Conservation (phyloP, 1,139 yeast genomes). For the Suhomyces kunorum region DNA sequence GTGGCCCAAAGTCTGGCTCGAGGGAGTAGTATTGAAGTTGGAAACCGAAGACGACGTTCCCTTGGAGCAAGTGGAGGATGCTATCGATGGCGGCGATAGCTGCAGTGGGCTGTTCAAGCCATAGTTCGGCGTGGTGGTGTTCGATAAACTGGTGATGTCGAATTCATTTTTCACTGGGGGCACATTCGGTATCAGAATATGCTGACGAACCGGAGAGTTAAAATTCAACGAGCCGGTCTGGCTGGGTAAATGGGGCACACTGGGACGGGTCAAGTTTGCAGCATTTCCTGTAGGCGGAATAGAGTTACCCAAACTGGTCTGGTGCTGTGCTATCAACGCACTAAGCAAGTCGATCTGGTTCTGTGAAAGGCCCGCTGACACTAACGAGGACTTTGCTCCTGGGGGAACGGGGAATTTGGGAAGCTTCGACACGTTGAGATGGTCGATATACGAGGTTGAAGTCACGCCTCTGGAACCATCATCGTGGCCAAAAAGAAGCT, state of each 20-base stretch:
- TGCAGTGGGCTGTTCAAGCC: constrained; percentile 14
- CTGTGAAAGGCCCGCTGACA: constrained; percentile 63
- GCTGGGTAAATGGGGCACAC: constrained; percentile 17
- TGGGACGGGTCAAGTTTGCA: constrained; percentile 6
- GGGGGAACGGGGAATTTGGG: constrained; percentile 72
- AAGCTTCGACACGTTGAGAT: constrained; percentile 29
- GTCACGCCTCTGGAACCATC: not conserved
- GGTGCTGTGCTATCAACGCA: constrained; percentile 72
- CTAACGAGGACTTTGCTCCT: constrained; percentile 64
- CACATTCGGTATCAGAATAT: constrained; percentile 18
- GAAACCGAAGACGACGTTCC: constrained; percentile 10
- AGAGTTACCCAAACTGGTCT: constrained; percentile 34
- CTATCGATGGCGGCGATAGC: constrained; percentile 9
- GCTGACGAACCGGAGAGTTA: constrained; percentile 29
- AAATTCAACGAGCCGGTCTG: constrained; percentile 14
- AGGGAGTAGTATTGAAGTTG: constrained; percentile 3
- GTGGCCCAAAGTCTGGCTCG: constrained; percentile 15
- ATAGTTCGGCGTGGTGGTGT: constrained; percentile 5
- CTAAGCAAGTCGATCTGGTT: constrained; percentile 72
- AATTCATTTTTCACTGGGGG: constrained; percentile 4
- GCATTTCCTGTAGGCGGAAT: constrained; percentile 16
- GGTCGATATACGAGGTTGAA: constrained; percentile 12
- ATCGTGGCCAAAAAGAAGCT: not conserved
- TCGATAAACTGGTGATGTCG: constrained; percentile 5
- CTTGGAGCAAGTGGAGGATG: constrained; percentile 14